A percentile compares a stretch with the other conserved stretches of the same genome.
Conservation (phyloP, 1,284 basidiomycete species). For the Prillingera fragicola region DNA sequence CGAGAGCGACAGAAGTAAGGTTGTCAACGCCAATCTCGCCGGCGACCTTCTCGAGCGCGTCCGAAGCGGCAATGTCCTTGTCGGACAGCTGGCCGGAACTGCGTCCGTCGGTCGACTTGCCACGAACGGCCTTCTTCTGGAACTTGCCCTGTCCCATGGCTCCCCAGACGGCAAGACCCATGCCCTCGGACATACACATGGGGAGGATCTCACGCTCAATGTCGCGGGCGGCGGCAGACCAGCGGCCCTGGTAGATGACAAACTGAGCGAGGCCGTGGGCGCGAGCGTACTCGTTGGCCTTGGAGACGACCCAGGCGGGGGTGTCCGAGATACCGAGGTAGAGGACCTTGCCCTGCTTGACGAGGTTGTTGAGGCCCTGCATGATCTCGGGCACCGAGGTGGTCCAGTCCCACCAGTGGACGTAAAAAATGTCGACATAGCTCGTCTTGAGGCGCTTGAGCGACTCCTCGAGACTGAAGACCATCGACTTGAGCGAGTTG, state of each 20-base stretch:
- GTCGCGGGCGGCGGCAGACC: constrained; percentile 51
- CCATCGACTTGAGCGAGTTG: constrained; percentile 36
- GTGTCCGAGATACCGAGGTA: constrained; percentile 51
- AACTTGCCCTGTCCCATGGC: constrained; percentile 49
- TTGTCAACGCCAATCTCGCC: constrained; percentile 46
- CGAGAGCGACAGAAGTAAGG: constrained; percentile 26
- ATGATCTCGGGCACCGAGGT: constrained; percentile 50
- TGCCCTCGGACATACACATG: constrained; percentile 52
- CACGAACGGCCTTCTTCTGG: constrained; percentile 26
- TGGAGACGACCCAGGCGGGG: constrained; percentile 57
- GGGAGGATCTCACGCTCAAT: constrained; percentile 61
- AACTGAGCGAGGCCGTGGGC: constrained; percentile 54
- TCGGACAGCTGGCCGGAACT: constrained; percentile 20
- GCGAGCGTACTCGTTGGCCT: constrained; percentile 55
- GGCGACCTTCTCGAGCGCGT: constrained; percentile 38
- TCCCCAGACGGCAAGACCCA: constrained; percentile 49
- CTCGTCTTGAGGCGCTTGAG: constrained; percentile 49
- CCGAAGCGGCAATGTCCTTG: constrained; percentile 21
- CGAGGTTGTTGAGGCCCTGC: constrained; percentile 46
- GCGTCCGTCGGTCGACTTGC: not conserved
- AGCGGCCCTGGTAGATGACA: constrained; percentile 57
- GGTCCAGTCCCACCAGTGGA: constrained; percentile 49
- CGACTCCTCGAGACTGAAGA: constrained; percentile 27
- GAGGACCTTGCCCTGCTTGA: constrained; percentile 46
- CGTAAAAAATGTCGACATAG: constrained; percentile 50